phyloP scores from a whole-genome alignment of 768 basidiomycete species.

The Lepiota venenata region DNA sequence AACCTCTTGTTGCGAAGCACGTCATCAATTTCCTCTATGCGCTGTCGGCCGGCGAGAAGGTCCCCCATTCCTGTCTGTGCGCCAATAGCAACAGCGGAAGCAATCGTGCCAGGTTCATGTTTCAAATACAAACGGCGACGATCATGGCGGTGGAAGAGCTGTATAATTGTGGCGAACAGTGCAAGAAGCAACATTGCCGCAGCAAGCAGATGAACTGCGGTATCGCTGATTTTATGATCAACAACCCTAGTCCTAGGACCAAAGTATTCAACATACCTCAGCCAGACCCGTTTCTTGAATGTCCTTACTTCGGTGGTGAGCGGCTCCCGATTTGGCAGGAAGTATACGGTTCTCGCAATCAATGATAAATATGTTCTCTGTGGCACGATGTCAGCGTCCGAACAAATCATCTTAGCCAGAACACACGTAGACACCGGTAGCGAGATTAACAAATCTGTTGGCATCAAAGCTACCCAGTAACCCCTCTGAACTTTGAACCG shows the following conservation, averaged over 20 bases:
- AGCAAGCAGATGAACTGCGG: constrained; percentile 41
- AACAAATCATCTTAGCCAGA: neutral
- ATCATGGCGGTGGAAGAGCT: constrained; percentile 43
- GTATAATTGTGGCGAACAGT: constrained; percentile 38
- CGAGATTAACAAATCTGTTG: constrained; percentile 32
- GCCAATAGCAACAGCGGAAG: constrained; percentile 52
- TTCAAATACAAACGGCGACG: constrained; percentile 40
- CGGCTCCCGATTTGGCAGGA: constrained; percentile 31
- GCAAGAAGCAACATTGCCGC: constrained; percentile 42
- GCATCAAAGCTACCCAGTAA: constrained; percentile 34
- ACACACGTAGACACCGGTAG: constrained; percentile 49
- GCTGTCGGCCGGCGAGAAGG: constrained; percentile 39
- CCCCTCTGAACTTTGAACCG: constrained; percentile 34
- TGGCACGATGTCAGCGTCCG: neutral
- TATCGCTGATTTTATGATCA: constrained; percentile 25
- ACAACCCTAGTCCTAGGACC: neutral
- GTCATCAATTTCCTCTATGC: constrained; percentile 34
- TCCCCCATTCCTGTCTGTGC: constrained; percentile 47
- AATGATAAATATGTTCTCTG: constrained; percentile 47
- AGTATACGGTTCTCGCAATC: constrained; percentile 50
- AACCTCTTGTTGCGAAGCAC: constrained; percentile 44
- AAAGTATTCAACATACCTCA: constrained; percentile 33
- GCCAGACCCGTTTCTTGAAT: constrained; percentile 42
- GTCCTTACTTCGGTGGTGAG: constrained; percentile 40
- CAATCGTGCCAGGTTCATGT: constrained; percentile 52